Conservation (phyloP, 345 rosid species). For the Aquilaria malaccensis region DNA sequence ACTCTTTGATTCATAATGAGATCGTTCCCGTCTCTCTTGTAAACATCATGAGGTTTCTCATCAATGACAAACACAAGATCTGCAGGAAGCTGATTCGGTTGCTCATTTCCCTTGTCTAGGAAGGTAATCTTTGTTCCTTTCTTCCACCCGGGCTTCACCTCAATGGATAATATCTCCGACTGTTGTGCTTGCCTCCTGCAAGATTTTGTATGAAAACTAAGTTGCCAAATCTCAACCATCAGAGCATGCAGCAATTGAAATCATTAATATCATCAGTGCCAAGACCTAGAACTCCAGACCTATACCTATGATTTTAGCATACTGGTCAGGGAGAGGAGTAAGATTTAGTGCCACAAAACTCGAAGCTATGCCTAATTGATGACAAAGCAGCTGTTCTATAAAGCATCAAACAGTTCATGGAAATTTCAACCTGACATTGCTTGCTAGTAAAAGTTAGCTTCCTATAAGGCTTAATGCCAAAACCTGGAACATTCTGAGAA, state of each 20-base stretch:
- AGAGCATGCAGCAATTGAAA: too few species aligned
- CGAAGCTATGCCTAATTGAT: too few species aligned
- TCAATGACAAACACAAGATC: conserved; percentile 84
- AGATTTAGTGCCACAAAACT: too few species aligned
- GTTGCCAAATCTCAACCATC: neutral
- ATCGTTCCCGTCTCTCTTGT: conserved; percentile 82
- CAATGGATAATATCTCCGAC: conserved; percentile 78
- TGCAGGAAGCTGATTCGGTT: conserved; percentile 80
- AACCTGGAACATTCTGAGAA: neutral
- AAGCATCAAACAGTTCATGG: too few species aligned
- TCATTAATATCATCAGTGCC: too few species aligned
- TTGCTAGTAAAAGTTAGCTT: too few species aligned
- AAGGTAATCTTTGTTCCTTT: conserved; percentile 93
- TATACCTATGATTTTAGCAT: too few species aligned
- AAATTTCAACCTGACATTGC: too few species aligned
- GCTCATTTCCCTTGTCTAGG: conserved; percentile 93
- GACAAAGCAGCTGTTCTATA: too few species aligned
- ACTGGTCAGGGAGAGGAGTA: too few species aligned
- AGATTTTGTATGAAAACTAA: neutral
- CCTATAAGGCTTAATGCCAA: too few species aligned
- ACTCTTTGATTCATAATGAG: conserved; percentile 48
- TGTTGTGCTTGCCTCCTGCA: conserved; percentile 65
- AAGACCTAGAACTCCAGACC: too few species aligned
- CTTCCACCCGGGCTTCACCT: conserved; percentile 97
- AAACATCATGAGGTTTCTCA: conserved; percentile 67